These are phyloP conservation scores for Podaxis sp. DNA, from an alignment of 768 basidiomycete species.

Conservation along the genomic window DNA sequence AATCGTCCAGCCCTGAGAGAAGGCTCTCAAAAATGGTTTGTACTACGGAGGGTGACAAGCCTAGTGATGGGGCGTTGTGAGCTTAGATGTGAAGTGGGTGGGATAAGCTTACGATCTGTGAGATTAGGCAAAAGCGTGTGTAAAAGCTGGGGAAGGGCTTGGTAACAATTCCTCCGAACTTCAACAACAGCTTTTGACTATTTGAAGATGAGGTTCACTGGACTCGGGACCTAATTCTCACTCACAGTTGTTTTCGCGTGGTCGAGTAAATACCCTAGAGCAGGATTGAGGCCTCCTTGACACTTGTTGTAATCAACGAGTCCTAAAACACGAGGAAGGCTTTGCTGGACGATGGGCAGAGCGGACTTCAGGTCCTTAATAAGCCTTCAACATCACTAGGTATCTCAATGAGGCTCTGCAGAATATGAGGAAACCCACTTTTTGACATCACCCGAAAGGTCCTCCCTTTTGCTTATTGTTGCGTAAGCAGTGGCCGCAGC, in stretches of 20 bases:
- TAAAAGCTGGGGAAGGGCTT: constrained; percentile 50
- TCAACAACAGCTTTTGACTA: constrained; percentile 36
- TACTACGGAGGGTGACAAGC: constrained; percentile 44
- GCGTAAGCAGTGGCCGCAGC: constrained; percentile 72
- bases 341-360: constrained; percentile 62
- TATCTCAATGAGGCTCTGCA: not conserved
- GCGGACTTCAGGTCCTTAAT: constrained; percentile 60
- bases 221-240: constrained; percentile 18
- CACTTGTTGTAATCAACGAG: constrained; percentile 57
- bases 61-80: constrained; percentile 34
- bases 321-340: constrained; percentile 70
- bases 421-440: constrained; percentile 60
- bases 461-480: constrained; percentile 64
- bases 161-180: constrained; percentile 39
- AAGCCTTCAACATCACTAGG: constrained; percentile 42
- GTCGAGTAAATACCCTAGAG: constrained; percentile 49
- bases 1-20: constrained; percentile 81
- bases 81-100: constrained; percentile 13
- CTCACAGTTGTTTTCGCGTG: constrained; percentile 57
- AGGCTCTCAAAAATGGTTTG: constrained; percentile 54
- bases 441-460: constrained; percentile 60
- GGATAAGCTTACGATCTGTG: constrained; percentile 40
- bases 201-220: not conserved
- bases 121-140: constrained; percentile 42
- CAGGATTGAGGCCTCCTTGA: constrained; percentile 40